These are phyloP conservation scores for Solanum tarapatanum DNA, from an alignment of 257 asterid genomes.

Conservation along the genomic window DNA sequence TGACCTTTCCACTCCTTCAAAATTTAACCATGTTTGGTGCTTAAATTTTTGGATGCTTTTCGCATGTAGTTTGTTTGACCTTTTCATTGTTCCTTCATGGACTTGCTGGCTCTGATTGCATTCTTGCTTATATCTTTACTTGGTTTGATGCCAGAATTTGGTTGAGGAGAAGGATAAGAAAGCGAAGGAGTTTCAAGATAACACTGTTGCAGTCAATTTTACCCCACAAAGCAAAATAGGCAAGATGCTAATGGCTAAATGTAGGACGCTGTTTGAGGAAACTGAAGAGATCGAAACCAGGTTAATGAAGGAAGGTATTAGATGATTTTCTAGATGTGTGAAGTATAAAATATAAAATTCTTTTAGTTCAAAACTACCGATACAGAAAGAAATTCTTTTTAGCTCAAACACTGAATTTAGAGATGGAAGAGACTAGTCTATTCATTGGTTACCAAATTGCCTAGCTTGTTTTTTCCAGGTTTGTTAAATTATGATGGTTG, in stretches of 20 bases:
- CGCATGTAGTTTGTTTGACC: neutral
- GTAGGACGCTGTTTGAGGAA: slow-evolving; percentile 84
- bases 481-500: neutral
- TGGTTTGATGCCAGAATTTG: slow-evolving; percentile 47
- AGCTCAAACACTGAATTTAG: neutral
- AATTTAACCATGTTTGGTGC: neutral
- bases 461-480: neutral
- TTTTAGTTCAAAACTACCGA: neutral
- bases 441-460: neutral
- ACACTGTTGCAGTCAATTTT: slow-evolving; percentile 76
- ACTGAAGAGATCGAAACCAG: slow-evolving; percentile 88
- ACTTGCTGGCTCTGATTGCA: neutral
- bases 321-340: neutral
- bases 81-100: neutral
- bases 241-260: slow-evolving; percentile 83
- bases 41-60: neutral
- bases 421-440: neutral
- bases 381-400: neutral
- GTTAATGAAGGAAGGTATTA: slow-evolving; percentile 94
- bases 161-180: slow-evolving; percentile 94
- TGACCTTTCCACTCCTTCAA: neutral
- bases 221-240: slow-evolving; percentile 94
- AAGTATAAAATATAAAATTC: neutral
- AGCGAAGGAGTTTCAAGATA: slow-evolving; percentile 77
- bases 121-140: neutral